These are phyloP conservation scores for Brassica cretica DNA, from an alignment of 345 rosid species.

Conservation along the genomic window DNA sequence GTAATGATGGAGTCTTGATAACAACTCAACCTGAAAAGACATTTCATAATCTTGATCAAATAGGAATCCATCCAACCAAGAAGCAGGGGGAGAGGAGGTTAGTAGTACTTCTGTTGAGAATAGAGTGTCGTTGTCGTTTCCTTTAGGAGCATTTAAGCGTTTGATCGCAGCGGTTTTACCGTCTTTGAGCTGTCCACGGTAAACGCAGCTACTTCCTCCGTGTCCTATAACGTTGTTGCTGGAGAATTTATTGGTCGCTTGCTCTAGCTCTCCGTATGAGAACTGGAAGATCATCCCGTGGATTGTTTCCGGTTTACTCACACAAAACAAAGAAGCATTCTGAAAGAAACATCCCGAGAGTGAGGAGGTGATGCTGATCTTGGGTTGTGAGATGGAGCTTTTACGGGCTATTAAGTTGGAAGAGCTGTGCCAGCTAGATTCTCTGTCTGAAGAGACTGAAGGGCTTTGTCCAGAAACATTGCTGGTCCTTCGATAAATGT, in stretches of 20 bases:
- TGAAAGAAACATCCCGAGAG: constrained; percentile 59
- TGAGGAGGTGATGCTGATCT: constrained; percentile 43
- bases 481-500: constrained; percentile 50
- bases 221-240: constrained; percentile 70
- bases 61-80: too few species aligned
- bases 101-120: constrained; percentile 71
- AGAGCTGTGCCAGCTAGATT: constrained; percentile 74
- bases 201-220: constrained; percentile 91
- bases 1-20: constrained; percentile 88
- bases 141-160: constrained; percentile 63
- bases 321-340: constrained; percentile 48
- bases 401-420: constrained; percentile 65
- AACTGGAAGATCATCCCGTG: constrained; percentile 62
- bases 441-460: constrained; percentile 63
- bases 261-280: constrained; percentile 68
- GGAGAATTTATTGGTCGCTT: constrained; percentile 78
- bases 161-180: constrained; percentile 86
- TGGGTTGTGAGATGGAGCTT: constrained; percentile 49
- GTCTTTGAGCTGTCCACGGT: constrained; percentile 78
- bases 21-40: constrained; percentile 62
- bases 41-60: too few species aligned
- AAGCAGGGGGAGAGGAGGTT: neutral
- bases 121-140: constrained; percentile 58
- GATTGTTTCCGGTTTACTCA: constrained; percentile 55
- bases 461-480: constrained; percentile 48